Evolutionary conservation across 352 stramenopile genomes (phyloP).

Genomic region (Phytophthora citrophthora): DNA sequence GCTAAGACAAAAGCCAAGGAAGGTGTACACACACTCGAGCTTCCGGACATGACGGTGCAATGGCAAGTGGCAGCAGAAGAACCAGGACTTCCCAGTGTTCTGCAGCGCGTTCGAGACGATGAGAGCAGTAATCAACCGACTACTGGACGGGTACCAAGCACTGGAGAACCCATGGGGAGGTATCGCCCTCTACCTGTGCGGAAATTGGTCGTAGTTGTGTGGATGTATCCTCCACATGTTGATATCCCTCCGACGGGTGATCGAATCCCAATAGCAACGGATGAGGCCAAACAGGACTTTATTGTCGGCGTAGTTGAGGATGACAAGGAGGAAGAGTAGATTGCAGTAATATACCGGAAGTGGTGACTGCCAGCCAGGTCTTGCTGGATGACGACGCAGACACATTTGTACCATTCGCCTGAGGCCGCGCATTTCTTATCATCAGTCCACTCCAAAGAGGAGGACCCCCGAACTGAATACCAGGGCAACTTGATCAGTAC

Average conservation of each 20-base stretch:
- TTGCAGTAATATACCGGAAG: background rate
- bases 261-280: constrained; percentile 51
- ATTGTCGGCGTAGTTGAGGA: constrained; percentile 36
- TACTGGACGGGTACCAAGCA: background rate
- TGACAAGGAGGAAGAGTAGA: constrained; percentile 21
- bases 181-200: constrained; percentile 62
- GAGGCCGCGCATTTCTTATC: constrained; percentile 11
- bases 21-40: constrained; percentile 33
- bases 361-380: background rate
- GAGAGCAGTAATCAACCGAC: background rate
- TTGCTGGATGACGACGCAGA: constrained; percentile 5
- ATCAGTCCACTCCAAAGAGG: constrained; percentile 4
- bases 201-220: constrained; percentile 62
- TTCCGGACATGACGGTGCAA: constrained; percentile 54
- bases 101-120: constrained; percentile 34
- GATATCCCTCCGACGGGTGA: constrained; percentile 63
- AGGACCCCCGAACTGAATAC: constrained; percentile 15
- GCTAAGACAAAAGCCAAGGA: constrained; percentile 49
- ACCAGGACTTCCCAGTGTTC: constrained; percentile 55
- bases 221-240: constrained; percentile 77
- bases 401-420: constrained; percentile 7
- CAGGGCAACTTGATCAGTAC: background rate
- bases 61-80: constrained; percentile 63
- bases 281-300: constrained; percentile 53
- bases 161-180: constrained; percentile 27